Percentiles rank a stretch among this genome's conserved stretches.
These are phyloP conservation scores for Bryopsis sp. DNA, from an alignment of 139 green algal genomes.

Conservation along the genomic window DNA sequence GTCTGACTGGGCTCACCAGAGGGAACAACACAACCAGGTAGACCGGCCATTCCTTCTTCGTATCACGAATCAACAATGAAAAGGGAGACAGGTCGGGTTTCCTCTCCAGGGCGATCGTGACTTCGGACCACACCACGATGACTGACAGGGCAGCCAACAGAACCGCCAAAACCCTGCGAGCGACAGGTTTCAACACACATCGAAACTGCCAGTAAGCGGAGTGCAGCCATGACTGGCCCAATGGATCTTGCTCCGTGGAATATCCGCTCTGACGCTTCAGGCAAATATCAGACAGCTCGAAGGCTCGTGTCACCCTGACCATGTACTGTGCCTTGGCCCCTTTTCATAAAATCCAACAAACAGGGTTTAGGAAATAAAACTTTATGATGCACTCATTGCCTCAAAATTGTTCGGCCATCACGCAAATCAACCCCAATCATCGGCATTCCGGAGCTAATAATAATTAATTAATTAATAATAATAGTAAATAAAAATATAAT, in stretches of 20 bases:
- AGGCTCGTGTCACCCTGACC: background rate
- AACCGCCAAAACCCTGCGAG: conserved; percentile 30
- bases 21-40: conserved; percentile 47
- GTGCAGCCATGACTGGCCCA: background rate
- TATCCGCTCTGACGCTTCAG: background rate
- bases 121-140: conserved; percentile 75
- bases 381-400: no score
- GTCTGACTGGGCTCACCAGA: conserved; percentile 28
- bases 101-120: conserved; percentile 62
- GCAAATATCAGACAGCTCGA: conserved; percentile 11
- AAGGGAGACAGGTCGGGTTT: conserved; percentile 76
- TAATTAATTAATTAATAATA: no score
- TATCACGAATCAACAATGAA: conserved; percentile 35
- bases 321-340: background rate
- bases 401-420: no score
- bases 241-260: background rate
- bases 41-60: conserved; percentile 23
- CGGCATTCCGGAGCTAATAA: no score
- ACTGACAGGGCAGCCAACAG: conserved; percentile 43
- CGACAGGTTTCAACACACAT: conserved; percentile 31
- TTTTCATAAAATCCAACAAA: background rate
- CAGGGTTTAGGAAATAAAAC: background rate
- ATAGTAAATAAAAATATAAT: no score
- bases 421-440: no score
- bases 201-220: conserved; percentile 2